These are phyloP conservation scores for Marasmius tenuissimus DNA, from an alignment of 1,284 basidiomycete genomes.

Conservation along the genomic window DNA sequence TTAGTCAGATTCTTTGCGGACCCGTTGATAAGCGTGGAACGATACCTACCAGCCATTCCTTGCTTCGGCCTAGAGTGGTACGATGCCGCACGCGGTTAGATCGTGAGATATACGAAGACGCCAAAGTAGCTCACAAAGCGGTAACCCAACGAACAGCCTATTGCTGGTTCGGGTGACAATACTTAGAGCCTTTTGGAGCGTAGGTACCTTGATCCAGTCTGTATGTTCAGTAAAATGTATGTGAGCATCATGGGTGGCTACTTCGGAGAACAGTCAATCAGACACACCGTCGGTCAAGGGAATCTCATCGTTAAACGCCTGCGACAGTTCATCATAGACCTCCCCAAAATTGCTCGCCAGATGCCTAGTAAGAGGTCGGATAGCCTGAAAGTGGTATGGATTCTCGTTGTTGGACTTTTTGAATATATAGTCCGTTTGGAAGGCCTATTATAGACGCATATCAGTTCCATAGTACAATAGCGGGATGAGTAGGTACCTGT, in stretches of 20 bases:
- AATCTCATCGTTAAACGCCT: neutral
- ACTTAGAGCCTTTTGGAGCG: neutral
- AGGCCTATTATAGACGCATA: neutral
- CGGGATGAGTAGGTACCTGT: neutral
- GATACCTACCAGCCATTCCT: neutral
- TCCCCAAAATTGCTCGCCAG: neutral
- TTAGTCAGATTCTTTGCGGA: neutral
- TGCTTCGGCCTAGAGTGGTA: neutral
- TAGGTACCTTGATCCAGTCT: neutral
- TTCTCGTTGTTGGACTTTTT: neutral
- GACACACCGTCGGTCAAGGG: neutral
- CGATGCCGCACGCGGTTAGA: neutral
- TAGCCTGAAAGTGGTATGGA: neutral
- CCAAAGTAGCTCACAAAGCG: neutral
- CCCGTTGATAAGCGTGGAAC: too few relatives aligned
- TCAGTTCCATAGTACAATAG: neutral
- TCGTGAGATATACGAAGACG: neutral
- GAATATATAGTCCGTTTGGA: neutral
- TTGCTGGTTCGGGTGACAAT: constrained; percentile 1
- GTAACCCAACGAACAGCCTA: constrained; percentile 4
- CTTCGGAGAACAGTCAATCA: too few relatives aligned
- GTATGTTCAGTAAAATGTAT: neutral
- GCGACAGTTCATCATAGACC: neutral
- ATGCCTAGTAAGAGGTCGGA: neutral
- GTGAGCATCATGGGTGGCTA: too few relatives aligned